Conservation (phyloP, 2,329 filamentous ascomycete genomes). For the Knoxdaviesia proteae region DNA sequence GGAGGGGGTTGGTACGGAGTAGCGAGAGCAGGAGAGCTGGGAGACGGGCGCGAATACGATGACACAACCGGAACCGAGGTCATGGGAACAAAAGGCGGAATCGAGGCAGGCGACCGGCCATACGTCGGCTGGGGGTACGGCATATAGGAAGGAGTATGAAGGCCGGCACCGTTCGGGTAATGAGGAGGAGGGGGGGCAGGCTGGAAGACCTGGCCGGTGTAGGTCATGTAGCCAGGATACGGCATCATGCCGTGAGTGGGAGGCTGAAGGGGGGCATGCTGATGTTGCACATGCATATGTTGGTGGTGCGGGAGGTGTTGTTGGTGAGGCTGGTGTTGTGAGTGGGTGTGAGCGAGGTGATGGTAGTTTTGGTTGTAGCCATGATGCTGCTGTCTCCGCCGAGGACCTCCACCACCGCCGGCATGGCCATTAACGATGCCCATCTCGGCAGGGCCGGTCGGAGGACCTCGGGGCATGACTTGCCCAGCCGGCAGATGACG, state of each 20-base stretch:
- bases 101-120: conserved; percentile 25
- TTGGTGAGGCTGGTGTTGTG: conserved; percentile 10
- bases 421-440: conserved; percentile 3
- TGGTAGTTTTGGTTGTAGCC: conserved; percentile 3
- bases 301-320: conserved; percentile 6
- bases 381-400: conserved; percentile 17
- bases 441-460: conserved; percentile 1
- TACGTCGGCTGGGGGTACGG: conserved; percentile 24
- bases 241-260: too few relatives aligned
- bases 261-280: conserved; percentile 9
- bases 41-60: conserved; percentile 23
- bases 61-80: neutral
- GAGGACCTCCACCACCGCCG: conserved; percentile 11
- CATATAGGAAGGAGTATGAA: conserved; percentile 25
- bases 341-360: conserved; percentile 10
- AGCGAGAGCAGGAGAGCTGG: conserved; percentile 31
- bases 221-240: conserved; percentile 3
- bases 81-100: conserved; percentile 33
- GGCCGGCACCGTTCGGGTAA: conserved; percentile 27
- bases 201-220: conserved; percentile 1
- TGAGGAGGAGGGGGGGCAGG: conserved; percentile 21
- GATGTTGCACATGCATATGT: conserved; percentile 15
- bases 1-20: conserved; percentile 35
- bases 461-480: conserved; percentile 27
- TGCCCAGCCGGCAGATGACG: conserved; percentile 62